A percentile compares a stretch with the other conserved stretches of the same genome.
phyloP scores from a whole-genome alignment of 1,284 basidiomycete species.

The Rhodotorula sp. region DNA sequence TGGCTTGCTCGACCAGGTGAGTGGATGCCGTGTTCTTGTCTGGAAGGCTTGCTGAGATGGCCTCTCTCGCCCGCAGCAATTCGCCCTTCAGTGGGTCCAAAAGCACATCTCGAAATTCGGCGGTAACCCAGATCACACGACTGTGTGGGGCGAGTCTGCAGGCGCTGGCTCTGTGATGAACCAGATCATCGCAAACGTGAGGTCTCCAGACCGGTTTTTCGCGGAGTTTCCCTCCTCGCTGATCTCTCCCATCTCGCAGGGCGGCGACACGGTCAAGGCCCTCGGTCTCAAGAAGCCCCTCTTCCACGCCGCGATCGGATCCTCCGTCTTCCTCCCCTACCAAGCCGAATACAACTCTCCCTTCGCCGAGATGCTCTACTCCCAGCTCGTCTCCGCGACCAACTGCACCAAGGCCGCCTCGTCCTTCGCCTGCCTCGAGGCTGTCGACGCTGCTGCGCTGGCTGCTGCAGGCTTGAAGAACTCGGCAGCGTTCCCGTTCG shows the following conservation, averaged over 20 bases:
- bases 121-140: neutral
- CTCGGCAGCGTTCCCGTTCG: neutral
- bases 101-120: slow-evolving; percentile 3
- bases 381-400: neutral
- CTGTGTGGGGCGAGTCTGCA: slow-evolving; percentile 3
- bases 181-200: neutral
- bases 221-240: too few relatives aligned
- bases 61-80: neutral
- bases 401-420: neutral
- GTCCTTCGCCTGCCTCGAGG: neutral
- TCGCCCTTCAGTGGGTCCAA: slow-evolving; percentile 1
- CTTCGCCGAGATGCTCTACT: neutral
- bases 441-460: neutral
- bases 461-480: neutral
- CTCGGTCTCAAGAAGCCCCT: neutral
- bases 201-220: too few relatives aligned
- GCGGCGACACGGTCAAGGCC: neutral
- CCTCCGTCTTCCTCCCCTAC: neutral
- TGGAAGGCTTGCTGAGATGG: neutral
- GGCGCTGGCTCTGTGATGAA: neutral
- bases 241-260: neutral
- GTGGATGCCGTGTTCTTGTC: neutral
- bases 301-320: neutral
- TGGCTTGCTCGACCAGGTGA: slow-evolving; percentile 4
- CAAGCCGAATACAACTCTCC: neutral